Evolutionary conservation across 768 basidiomycete genomes (phyloP).

Genomic region (Crucibulum laeve): DNA sequence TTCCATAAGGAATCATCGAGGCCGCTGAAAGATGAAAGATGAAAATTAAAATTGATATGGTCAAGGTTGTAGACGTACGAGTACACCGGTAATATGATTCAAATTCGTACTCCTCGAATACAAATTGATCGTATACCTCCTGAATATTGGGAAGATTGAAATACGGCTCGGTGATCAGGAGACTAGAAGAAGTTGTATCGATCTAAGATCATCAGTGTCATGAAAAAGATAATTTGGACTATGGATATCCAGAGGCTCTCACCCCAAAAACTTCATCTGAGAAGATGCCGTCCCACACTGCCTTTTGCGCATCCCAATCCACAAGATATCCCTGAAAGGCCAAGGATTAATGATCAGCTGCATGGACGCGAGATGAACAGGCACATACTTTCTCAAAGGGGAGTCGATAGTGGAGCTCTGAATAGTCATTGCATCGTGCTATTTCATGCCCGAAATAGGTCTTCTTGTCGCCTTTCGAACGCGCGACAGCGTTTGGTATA

Average conservation of each 20-base stretch:
- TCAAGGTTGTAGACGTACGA: conserved; percentile 46
- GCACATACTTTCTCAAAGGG: conserved; percentile 79
- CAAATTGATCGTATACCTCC: conserved; percentile 90
- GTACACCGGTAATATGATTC: conserved; percentile 75
- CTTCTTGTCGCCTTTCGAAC: conserved; percentile 78
- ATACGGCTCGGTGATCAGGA: conserved; percentile 91
- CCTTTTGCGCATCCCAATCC: conserved; percentile 95
- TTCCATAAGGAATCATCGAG: conserved; percentile 70
- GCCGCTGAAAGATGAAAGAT: conserved; percentile 55
- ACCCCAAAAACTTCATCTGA: conserved; percentile 68
- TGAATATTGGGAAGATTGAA: conserved; percentile 92
- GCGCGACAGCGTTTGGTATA: conserved; percentile 77
- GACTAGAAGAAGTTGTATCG: conserved; percentile 64
- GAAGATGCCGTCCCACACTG: conserved; percentile 90
- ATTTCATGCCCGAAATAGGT: conserved; percentile 89
- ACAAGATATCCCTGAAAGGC: conserved; percentile 76
- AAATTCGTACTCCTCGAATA: conserved; percentile 97
- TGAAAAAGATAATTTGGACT: conserved; percentile 1
- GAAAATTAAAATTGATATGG: conserved; percentile 3
- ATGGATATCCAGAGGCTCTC: conserved; percentile 14
- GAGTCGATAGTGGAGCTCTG: conserved; percentile 75
- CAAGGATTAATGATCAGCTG: conserved; percentile 13
- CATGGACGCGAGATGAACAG: background rate
- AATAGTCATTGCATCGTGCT: conserved; percentile 69
- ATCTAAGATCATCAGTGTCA: conserved; percentile 39